Evolutionary conservation across 805 yeast species (phyloP).

Genomic region (Naumovozyma dairenensis): DNA sequence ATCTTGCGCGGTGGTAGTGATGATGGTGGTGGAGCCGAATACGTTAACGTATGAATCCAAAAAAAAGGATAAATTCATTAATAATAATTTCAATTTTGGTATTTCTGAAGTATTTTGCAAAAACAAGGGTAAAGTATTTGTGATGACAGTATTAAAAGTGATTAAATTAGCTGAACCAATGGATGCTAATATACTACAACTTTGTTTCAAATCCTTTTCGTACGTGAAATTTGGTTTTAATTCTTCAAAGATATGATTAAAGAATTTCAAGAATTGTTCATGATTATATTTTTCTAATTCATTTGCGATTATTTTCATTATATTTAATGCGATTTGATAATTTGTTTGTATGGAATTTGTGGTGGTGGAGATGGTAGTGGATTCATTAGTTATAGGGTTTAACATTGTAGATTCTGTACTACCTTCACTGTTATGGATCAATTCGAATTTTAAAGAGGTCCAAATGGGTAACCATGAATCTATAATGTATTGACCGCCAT

Average conservation of each 20-base stretch:
- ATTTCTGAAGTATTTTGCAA: constrained; percentile 34
- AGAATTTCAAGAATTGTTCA: constrained; percentile 31
- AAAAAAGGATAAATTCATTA: constrained; percentile 53
- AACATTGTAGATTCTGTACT: constrained; percentile 15
- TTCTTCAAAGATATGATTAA: constrained; percentile 38
- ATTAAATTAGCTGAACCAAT: constrained; percentile 39
- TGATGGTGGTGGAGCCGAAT: constrained; percentile 26
- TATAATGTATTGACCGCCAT: constrained; percentile 39
- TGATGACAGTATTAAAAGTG: constrained; percentile 41
- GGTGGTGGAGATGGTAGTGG: constrained; percentile 27
- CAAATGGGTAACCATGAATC: constrained; percentile 67
- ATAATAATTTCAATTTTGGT: constrained; percentile 47
- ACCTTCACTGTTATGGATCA: constrained; percentile 68
- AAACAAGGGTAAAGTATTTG: constrained; percentile 37
- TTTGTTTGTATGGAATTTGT: constrained; percentile 15
- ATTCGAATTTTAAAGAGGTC: constrained; percentile 82
- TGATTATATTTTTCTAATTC: constrained; percentile 28
- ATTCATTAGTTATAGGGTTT: constrained; percentile 2
- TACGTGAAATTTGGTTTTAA: constrained; percentile 42
- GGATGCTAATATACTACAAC: constrained; percentile 49
- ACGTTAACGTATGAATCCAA: constrained; percentile 41
- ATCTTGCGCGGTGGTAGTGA: background rate
- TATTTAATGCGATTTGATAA: constrained; percentile 35
- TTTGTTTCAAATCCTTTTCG: constrained; percentile 50
- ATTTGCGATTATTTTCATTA: constrained; percentile 36